Evolutionary conservation across 1,284 basidiomycete genomes (phyloP).

Genomic region (Trametes sp.): DNA sequence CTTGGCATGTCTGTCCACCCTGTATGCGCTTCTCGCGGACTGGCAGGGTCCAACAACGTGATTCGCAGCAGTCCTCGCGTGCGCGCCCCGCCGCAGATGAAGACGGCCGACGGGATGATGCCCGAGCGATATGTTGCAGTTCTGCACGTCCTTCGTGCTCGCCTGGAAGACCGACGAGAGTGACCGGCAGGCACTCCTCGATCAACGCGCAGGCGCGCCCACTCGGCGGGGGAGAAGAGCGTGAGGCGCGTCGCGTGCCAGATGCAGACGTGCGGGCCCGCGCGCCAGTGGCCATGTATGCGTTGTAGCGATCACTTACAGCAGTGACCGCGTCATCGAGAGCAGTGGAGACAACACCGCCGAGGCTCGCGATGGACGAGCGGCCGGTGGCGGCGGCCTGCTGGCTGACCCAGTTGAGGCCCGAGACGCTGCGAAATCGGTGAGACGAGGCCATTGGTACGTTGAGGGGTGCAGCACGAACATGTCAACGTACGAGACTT

Average conservation of each 20-base stretch:
- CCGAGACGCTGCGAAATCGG: slow-evolving; percentile 53
- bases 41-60: slow-evolving; percentile 67
- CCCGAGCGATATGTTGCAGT: slow-evolving; percentile 54
- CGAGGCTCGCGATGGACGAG: slow-evolving; percentile 72
- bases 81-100: slow-evolving; percentile 49
- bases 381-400: slow-evolving; percentile 57
- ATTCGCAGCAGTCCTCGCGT: slow-evolving; percentile 71
- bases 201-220: slow-evolving; percentile 48
- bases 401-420: slow-evolving; percentile 50
- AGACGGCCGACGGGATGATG: slow-evolving; percentile 45
- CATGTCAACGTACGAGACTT: slow-evolving; percentile 47
- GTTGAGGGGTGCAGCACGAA: slow-evolving; percentile 10
- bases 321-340: slow-evolving; percentile 68
- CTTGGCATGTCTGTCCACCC: not conserved
- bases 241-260: slow-evolving; percentile 68
- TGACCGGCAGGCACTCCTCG: slow-evolving; percentile 50
- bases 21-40: not conserved
- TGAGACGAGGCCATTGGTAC: not conserved
- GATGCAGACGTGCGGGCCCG: slow-evolving; percentile 52
- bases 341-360: slow-evolving; percentile 66
- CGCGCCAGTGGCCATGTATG: slow-evolving; percentile 33
- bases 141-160: slow-evolving; percentile 53
- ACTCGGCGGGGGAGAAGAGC: slow-evolving; percentile 55
- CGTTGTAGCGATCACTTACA: slow-evolving; percentile 30
- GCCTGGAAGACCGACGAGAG: slow-evolving; percentile 67